Conservation (phyloP, 305 asterid species). For the Rubia peregrina region DNA sequence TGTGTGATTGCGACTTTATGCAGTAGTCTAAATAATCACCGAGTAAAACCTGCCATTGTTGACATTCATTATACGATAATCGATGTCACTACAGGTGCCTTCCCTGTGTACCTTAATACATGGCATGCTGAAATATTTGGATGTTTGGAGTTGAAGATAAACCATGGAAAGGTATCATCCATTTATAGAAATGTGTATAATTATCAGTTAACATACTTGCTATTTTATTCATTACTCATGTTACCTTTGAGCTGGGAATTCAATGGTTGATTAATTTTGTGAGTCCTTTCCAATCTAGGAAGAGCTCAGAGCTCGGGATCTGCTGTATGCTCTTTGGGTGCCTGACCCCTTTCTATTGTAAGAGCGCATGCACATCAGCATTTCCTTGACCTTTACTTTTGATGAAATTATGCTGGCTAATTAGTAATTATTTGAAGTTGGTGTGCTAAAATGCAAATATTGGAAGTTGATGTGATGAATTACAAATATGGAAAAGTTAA, state of each 20-base stretch:
- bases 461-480: too few species aligned
- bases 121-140: constrained; percentile 96
- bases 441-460: too few species aligned
- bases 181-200: background rate
- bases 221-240: background rate
- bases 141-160: constrained; percentile 81
- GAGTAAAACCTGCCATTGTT: constrained; percentile 35
- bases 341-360: constrained; percentile 55
- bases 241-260: background rate
- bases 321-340: constrained; percentile 88
- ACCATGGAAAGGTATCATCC: constrained; percentile 79
- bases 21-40: constrained; percentile 58
- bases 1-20: constrained; percentile 11
- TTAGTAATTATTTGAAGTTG: too few species aligned
- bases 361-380: too few species aligned
- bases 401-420: too few species aligned
- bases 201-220: background rate
- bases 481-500: too few species aligned
- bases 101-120: constrained; percentile 95
- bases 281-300: constrained; percentile 39
- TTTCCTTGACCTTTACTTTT: too few species aligned
- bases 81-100: constrained; percentile 52
- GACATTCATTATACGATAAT: too few species aligned
- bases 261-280: background rate
- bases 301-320: constrained; percentile 86